Evolutionary conservation across 2,329 filamentous ascomycete genomes (phyloP).

Genomic region (Pseudogymnoascus sp.): DNA sequence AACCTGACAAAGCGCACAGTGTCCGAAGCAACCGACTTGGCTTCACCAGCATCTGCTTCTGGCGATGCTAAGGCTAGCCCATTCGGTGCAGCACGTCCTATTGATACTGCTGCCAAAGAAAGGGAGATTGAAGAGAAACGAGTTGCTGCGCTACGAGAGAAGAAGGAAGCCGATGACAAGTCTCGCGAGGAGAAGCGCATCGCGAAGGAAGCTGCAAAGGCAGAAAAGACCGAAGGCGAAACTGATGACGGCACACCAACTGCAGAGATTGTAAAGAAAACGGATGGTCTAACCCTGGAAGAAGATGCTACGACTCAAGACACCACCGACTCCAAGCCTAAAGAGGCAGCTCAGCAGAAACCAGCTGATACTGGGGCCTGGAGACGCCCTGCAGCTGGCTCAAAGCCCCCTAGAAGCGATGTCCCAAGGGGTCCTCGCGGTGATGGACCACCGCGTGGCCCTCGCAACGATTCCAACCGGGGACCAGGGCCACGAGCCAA

Average conservation of each 20-base stretch:
- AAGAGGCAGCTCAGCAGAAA: constrained; percentile 42
- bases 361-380: constrained; percentile 54
- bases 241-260: constrained; percentile 14
- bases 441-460: constrained; percentile 36
- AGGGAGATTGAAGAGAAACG: constrained; percentile 86
- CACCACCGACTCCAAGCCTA: constrained; percentile 40
- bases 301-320: constrained; percentile 30
- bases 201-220: constrained; percentile 51
- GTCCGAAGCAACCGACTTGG: constrained; percentile 55
- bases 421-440: constrained; percentile 30
- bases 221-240: constrained; percentile 31
- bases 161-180: constrained; percentile 62
- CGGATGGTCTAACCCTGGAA: constrained; percentile 27
- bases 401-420: constrained; percentile 26
- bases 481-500: constrained; percentile 29
- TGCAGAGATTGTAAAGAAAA: constrained; percentile 24
- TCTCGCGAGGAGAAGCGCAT: constrained; percentile 52
- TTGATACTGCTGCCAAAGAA: constrained; percentile 86
- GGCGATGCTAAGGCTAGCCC: constrained; percentile 80
- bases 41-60: constrained; percentile 43
- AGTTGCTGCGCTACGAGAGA: constrained; percentile 64
- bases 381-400: constrained; percentile 45
- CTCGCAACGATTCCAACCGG: constrained; percentile 35
- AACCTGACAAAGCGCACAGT: constrained; percentile 90
- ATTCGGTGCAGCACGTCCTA: constrained; percentile 88